Evolutionary conservation across 192 early-diverging fungal genomes (phyloP), one percentile per base, ranked within the genome.

Genomic region (Linderina pennispora): DNA sequence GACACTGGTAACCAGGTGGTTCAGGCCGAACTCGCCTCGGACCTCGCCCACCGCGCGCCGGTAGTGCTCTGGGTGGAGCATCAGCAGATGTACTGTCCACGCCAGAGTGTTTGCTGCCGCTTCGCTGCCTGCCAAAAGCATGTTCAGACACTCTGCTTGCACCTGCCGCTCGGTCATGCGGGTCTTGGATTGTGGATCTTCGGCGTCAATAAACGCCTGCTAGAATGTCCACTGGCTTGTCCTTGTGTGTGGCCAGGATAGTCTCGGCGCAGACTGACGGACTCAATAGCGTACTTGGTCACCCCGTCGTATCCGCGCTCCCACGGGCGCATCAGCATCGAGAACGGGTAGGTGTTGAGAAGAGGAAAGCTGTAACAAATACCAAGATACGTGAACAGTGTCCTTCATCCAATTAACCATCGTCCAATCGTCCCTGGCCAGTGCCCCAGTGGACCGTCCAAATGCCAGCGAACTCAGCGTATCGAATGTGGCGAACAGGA

Each of bases 151-250:
- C 37, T 72, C 68, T 28, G 53, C 24, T 69, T 58, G 13, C 62
- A 62, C 40, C 62, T n/a, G n/a, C n/a, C n/a, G 65, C 16, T 49
- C 58, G 32, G 40, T 40, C 66, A 70, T 70, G 18, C 55, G 60
- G 8, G 58, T 45, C 21, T 61, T 65, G 38, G 69, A 65, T 51
- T 53, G 38, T 18, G 69, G 62, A 24, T 72, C 62, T 31, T 65
- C 69, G 0, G 69, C 69, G 18, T 72, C 62, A n/a, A 72, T 72
- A 34, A 72, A 72, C n/a, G 62, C 69, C 32, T 72, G 69, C 16
- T n/a, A 72, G 36, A 21, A 72, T 43, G 26, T 72, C 62, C 9
- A 48, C 47, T 0, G 66, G 66, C n/a, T 28, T 45, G 7, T 48
- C 26, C 15, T 47, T 3, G 9, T 38, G 7, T 1, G 34, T n/a